phyloP scores from a whole-genome alignment of 768 basidiomycete species.

The Serpula lacrymans region DNA sequence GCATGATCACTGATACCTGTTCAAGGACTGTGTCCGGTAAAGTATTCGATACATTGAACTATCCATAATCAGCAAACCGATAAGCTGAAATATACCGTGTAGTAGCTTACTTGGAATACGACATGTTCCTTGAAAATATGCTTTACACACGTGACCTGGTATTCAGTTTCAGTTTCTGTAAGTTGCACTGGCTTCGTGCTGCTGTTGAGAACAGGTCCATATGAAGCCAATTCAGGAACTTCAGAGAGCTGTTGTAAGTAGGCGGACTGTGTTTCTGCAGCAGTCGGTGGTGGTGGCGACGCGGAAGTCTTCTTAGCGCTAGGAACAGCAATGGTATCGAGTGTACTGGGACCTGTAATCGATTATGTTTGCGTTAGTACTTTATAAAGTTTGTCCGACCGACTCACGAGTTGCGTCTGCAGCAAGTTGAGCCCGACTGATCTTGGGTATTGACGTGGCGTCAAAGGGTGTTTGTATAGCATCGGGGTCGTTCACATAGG shows the following conservation, averaged over 20 bases:
- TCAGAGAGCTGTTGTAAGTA: constrained; percentile 84
- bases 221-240: constrained; percentile 80
- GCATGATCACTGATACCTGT: constrained; percentile 92
- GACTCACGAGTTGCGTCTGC: constrained; percentile 81
- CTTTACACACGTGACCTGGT: constrained; percentile 94
- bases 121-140: constrained; percentile 94
- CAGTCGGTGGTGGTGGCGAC: constrained; percentile 71
- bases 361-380: constrained; percentile 6
- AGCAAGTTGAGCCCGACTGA: constrained; percentile 89
- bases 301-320: constrained; percentile 53
- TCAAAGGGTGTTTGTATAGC: constrained; percentile 80
- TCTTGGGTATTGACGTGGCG: constrained; percentile 80
- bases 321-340: constrained; percentile 82
- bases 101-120: constrained; percentile 83
- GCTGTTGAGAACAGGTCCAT: constrained; percentile 88
- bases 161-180: constrained; percentile 97
- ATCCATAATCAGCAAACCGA: constrained; percentile 9
- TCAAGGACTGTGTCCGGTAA: constrained; percentile 94
- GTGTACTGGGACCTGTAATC: constrained; percentile 70
- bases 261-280: constrained; percentile 83
- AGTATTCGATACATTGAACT: constrained; percentile 99
- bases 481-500: constrained; percentile 83
- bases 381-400: constrained; percentile 7
- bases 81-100: background rate
- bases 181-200: constrained; percentile 73